Percentiles rank a stretch among this genome's conserved stretches.
Evolutionary conservation across 2,329 filamentous ascomycete species (phyloP).

Genomic region (Penicillium rolfsii): DNA sequence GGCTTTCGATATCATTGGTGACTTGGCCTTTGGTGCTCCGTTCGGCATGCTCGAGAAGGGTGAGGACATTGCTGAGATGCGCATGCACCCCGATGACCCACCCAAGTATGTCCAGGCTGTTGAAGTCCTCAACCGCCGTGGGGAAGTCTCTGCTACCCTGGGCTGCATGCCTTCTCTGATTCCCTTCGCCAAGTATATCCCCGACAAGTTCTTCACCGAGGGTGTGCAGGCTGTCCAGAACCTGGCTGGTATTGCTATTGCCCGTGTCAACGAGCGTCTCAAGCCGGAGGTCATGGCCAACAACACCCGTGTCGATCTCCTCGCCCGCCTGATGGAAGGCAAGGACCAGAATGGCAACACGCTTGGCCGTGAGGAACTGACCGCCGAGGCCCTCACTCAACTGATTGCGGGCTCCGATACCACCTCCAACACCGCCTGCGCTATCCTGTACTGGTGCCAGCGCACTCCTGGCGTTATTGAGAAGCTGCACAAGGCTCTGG

Average conservation of each 20-base stretch:
- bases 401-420: conserved; percentile 73
- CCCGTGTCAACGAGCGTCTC: conserved; percentile 74
- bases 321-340: conserved; percentile 82
- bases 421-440: conserved; percentile 76
- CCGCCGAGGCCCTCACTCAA: conserved; percentile 86
- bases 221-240: conserved; percentile 76
- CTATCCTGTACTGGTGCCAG: conserved; percentile 75
- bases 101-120: conserved; percentile 77
- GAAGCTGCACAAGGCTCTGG: conserved; percentile 76
- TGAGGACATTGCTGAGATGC: conserved; percentile 75
- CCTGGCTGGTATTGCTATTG: conserved; percentile 84
- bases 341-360: conserved; percentile 77
- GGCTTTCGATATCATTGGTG: conserved; percentile 63
- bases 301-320: conserved; percentile 73
- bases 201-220: conserved; percentile 78
- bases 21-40: conserved; percentile 71
- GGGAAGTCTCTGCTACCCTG: conserved; percentile 80
- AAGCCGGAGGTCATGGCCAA: conserved; percentile 65
- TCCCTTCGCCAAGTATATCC: conserved; percentile 77
- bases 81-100: conserved; percentile 61
- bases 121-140: conserved; percentile 83
- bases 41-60: conserved; percentile 83
- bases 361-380: conserved; percentile 77
- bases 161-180: conserved; percentile 75
- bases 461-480: conserved; percentile 69